Percentiles rank a stretch among this genome's conserved stretches.
These are phyloP conservation scores for Phytophthora nicotianae DNA, from an alignment of 352 stramenopile genomes.

Conservation along the genomic window DNA sequence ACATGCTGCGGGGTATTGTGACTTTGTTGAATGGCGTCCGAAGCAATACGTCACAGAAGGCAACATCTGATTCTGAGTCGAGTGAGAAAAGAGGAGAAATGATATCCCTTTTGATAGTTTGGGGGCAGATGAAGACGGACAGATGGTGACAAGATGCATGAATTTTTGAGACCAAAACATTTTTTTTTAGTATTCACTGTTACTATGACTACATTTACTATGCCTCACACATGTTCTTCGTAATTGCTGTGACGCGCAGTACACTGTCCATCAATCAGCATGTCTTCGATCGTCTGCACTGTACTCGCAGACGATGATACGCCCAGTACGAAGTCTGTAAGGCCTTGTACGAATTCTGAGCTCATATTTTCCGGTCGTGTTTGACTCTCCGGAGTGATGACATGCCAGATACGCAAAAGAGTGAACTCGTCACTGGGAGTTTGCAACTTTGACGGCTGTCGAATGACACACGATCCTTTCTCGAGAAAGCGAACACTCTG, in stretches of 20 bases:
- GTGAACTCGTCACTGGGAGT: constrained; percentile 25
- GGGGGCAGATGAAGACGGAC: not conserved
- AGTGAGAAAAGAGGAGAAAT: not conserved
- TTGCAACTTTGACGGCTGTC: constrained; percentile 29
- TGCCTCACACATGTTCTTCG: constrained; percentile 7
- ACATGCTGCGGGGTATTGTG: constrained; percentile 9
- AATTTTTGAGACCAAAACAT: too few species aligned
- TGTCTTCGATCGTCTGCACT: constrained; percentile 57
- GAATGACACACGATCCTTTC: constrained; percentile 62
- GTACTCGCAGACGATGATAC: constrained; percentile 35
- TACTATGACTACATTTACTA: too few species aligned
- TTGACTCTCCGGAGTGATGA: constrained; percentile 45
- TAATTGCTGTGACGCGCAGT: not conserved
- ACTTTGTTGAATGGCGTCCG: constrained; percentile 8
- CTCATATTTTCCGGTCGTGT: constrained; percentile 13
- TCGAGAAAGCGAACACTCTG: constrained; percentile 56
- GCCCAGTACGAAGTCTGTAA: constrained; percentile 48
- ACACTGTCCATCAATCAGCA: constrained; percentile 34
- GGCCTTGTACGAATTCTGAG: constrained; percentile 32
- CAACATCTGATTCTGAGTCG: constrained; percentile 6
- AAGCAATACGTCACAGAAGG: constrained; percentile 1
- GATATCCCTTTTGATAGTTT: not conserved
- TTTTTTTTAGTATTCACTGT: too few species aligned
- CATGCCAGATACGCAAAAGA: constrained; percentile 46
- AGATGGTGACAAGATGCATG: not conserved